Evolutionary conservation across 148 eudicot genomes (phyloP).

Genomic region (Arbutus unedo): DNA sequence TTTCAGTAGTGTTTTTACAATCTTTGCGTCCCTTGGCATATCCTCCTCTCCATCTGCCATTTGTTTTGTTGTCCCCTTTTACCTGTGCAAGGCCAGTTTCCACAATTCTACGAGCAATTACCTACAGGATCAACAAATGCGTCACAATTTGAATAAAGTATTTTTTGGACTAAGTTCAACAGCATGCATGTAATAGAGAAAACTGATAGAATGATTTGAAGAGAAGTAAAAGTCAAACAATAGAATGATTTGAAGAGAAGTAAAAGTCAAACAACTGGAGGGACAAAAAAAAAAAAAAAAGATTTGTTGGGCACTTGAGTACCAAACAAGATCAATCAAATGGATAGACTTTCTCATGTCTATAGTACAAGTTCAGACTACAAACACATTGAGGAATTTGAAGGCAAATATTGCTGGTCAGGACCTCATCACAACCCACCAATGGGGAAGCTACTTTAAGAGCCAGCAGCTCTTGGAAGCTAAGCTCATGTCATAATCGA

Average conservation of each 20-base stretch:
- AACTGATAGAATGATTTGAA: neutral
- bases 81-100: conserved; percentile 6
- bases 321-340: neutral
- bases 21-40: conserved; percentile 88
- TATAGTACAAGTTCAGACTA: neutral
- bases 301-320: neutral
- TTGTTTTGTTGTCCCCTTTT: neutral
- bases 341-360: neutral
- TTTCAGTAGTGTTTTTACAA: conserved; percentile 71
- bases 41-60: conserved; percentile 85
- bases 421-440: neutral
- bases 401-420: neutral
- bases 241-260: neutral
- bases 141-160: neutral
- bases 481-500: too few relatives aligned
- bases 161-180: neutral
- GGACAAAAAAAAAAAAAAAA: neutral
- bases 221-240: neutral
- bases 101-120: neutral
- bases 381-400: too few relatives aligned
- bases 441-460: neutral
- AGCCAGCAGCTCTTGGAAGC: too few relatives aligned
- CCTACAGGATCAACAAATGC: neutral
- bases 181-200: neutral
- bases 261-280: neutral